These are phyloP conservation scores for Stemphylium vesicarium DNA, from an alignment of 2,329 filamentous ascomycete genomes.

Conservation along the genomic window DNA sequence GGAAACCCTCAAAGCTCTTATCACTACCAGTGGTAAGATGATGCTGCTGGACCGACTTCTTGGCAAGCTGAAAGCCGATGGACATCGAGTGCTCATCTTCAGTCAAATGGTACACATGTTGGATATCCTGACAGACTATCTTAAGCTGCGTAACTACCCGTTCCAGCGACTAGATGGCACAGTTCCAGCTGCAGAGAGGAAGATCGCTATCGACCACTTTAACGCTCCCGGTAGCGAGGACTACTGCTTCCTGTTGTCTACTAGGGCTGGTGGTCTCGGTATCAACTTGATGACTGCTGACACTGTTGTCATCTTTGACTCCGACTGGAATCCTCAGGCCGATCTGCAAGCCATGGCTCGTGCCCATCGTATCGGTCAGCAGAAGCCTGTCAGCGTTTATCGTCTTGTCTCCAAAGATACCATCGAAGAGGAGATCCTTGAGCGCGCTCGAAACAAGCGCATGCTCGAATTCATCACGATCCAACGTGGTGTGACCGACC, in stretches of 20 bases:
- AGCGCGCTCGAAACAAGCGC: slow-evolving; percentile 95
- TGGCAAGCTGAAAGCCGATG: slow-evolving; percentile 89
- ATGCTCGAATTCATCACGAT: slow-evolving; percentile 98
- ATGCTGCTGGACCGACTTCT: slow-evolving; percentile 97
- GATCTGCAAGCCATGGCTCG: slow-evolving; percentile 98
- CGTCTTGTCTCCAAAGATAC: slow-evolving; percentile 97
- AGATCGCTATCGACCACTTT: slow-evolving; percentile 97
- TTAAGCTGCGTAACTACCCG: slow-evolving; percentile 89
- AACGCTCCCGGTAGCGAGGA: slow-evolving; percentile 96
- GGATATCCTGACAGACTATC: slow-evolving; percentile 92
- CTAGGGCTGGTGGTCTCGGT: slow-evolving; percentile 92
- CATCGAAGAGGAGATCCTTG: slow-evolving; percentile 95
- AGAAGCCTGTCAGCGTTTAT: slow-evolving; percentile 94
- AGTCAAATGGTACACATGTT: slow-evolving; percentile 99
- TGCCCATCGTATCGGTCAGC: slow-evolving; percentile 96
- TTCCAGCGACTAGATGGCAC: slow-evolving; percentile 96
- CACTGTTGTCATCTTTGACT: slow-evolving; percentile 97
- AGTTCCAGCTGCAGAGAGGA: slow-evolving; percentile 83
- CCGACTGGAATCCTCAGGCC: slow-evolving; percentile 98
- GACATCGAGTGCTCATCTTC: slow-evolving; percentile 95
- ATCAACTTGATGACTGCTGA: slow-evolving; percentile 99
- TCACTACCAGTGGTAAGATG: slow-evolving; percentile 99
- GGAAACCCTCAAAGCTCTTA: slow-evolving; percentile 88
- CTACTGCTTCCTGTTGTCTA: slow-evolving; percentile 95
- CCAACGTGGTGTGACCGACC: slow-evolving; percentile 94